Percentiles rank a stretch among this genome's conserved stretches.
phyloP scores from a whole-genome alignment of 2,329 filamentous ascomycete species.

The Colletotrichum spaethianum region DNA sequence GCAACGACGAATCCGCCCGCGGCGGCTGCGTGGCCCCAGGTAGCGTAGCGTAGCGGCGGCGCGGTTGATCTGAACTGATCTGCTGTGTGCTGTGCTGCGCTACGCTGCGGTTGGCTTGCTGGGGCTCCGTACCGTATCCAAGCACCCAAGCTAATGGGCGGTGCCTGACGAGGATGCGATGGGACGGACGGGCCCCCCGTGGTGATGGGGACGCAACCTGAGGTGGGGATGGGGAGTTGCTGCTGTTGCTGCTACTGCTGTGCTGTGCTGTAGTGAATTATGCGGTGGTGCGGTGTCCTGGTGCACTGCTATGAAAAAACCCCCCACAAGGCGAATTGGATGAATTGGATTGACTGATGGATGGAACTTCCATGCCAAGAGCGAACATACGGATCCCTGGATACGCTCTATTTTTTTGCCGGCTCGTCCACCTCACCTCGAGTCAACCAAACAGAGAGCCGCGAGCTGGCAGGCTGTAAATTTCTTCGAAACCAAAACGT shows the following conservation, averaged over 20 bases:
- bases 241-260: not conserved
- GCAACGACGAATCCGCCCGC: slow-evolving; percentile 18
- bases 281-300: not conserved
- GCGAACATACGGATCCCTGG: not conserved
- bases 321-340: slow-evolving; percentile 14
- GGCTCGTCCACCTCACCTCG: not conserved
- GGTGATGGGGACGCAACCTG: slow-evolving; percentile 10
- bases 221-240: slow-evolving; percentile 15
- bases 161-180: slow-evolving; percentile 6
- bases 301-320: not conserved
- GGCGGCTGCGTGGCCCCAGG: not conserved
- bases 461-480: not conserved
- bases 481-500: slow-evolving; percentile 16
- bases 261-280: not conserved
- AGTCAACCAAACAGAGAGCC: not conserved
- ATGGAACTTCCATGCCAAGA: slow-evolving; percentile 13
- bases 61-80: slow-evolving; percentile 35
- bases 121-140: not conserved
- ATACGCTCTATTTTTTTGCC: not conserved
- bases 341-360: not conserved
- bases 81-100: no score
- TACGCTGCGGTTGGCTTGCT: slow-evolving; percentile 14
- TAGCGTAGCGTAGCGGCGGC: slow-evolving; percentile 1
- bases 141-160: not conserved
- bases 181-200: slow-evolving; percentile 8